Conservation (phyloP, 495 filamentous ascomycete genomes). For the Symbiotaphrina buchneri region DNA sequence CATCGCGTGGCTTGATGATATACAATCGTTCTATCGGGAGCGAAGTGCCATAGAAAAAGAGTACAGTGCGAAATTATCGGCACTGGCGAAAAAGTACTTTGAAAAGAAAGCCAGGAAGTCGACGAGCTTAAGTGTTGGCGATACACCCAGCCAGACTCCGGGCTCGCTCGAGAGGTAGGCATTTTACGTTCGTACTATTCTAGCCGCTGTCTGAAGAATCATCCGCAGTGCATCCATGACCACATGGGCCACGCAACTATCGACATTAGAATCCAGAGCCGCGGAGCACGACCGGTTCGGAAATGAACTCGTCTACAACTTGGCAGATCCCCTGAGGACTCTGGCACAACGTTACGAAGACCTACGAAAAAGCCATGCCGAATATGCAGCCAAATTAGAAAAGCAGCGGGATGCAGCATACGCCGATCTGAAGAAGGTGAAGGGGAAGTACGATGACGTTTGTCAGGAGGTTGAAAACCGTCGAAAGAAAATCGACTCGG, state of each 20-base stretch:
- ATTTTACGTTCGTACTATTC: not conserved
- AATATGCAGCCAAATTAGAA: slow-evolving; percentile 72
- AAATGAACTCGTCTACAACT: slow-evolving; percentile 44
- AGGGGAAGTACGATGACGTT: slow-evolving; percentile 74
- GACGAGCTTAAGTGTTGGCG: slow-evolving; percentile 75
- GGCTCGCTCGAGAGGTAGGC: slow-evolving; percentile 71
- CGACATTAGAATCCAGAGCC: slow-evolving; percentile 67
- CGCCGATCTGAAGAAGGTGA: slow-evolving; percentile 69
- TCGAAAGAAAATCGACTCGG: slow-evolving; percentile 80
- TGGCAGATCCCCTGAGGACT: slow-evolving; percentile 68
- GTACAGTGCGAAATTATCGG: slow-evolving; percentile 69
- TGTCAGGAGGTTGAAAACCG: slow-evolving; percentile 91
- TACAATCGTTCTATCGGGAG: slow-evolving; percentile 93
- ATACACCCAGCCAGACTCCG: slow-evolving; percentile 79
- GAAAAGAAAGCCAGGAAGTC: slow-evolving; percentile 91
- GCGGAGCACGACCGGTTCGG: slow-evolving; percentile 73
- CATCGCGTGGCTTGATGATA: slow-evolving; percentile 87
- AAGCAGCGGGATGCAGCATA: slow-evolving; percentile 70
- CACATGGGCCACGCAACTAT: slow-evolving; percentile 88
- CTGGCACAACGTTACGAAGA: slow-evolving; percentile 64
- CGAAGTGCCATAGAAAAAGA: slow-evolving; percentile 88
- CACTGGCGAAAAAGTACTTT: slow-evolving; percentile 80
- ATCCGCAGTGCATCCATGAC: slow-evolving; percentile 61
- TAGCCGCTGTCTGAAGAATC: not conserved
- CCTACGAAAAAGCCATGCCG: slow-evolving; percentile 71